phyloP scores from a whole-genome alignment of 2,329 filamentous ascomycete genomes.

The Penicillium sp. region DNA sequence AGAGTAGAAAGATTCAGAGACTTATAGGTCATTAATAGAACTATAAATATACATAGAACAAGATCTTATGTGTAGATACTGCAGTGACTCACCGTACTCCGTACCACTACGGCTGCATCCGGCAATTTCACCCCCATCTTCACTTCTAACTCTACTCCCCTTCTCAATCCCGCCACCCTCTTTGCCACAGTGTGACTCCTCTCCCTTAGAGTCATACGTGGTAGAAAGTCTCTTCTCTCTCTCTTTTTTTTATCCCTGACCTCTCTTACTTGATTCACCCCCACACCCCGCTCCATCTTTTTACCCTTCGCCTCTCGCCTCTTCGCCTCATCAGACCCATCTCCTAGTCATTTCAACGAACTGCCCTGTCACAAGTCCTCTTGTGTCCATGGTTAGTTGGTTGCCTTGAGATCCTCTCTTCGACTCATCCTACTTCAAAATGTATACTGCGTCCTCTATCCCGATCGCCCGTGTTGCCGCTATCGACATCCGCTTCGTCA shows the following conservation, averaged over 20 bases:
- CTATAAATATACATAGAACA: too few relatives aligned
- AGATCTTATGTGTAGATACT: background rate
- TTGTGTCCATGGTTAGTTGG: conserved; percentile 30
- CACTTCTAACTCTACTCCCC: background rate
- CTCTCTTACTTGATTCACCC: too few relatives aligned
- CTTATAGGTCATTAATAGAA: too few relatives aligned
- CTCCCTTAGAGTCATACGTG: conserved; percentile 19
- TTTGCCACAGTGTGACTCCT: conserved; percentile 15
- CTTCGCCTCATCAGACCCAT: conserved; percentile 2
- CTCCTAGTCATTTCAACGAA: conserved; percentile 4
- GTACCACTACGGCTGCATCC: conserved; percentile 3
- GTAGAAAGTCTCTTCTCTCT: conserved; percentile 13
- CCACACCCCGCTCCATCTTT: background rate
- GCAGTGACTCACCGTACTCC: background rate
- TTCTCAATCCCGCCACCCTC: conserved; percentile 1
- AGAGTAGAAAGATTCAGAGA: too few relatives aligned
- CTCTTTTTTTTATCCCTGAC: background rate
- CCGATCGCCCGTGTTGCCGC: conserved; percentile 37
- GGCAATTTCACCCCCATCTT: background rate
- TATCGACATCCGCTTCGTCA: conserved; percentile 31
- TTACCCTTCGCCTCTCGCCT: conserved; percentile 2
- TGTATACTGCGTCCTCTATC: conserved; percentile 37
- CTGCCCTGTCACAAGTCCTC: conserved; percentile 24
- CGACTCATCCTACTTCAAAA: conserved; percentile 29
- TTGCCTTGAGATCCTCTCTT: conserved; percentile 23